Percentiles rank a stretch among this genome's conserved stretches.
These are phyloP conservation scores for Mariannaea sp. DNA, from an alignment of 2,329 filamentous ascomycete species.

Conservation along the genomic window DNA sequence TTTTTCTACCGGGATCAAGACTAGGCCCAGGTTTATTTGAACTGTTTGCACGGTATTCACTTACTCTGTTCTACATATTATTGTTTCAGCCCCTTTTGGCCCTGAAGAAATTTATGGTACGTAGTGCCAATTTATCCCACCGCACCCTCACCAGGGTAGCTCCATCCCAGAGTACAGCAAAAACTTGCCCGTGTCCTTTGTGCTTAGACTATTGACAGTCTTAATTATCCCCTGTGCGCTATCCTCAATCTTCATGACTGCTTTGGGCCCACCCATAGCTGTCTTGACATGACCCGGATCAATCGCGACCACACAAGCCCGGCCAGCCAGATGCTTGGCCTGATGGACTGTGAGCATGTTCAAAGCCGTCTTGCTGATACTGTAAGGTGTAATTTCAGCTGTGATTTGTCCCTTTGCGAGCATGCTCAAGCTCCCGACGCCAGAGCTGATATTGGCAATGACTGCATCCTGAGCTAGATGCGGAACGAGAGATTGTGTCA, in stretches of 20 bases:
- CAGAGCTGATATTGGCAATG: conserved; percentile 1
- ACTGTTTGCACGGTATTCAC: too few relatives aligned
- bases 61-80: too few relatives aligned
- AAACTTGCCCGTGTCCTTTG: neutral
- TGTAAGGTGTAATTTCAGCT: neutral
- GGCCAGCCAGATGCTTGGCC: neutral
- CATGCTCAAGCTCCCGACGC: neutral
- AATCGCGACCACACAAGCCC: neutral
- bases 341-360: conserved; percentile 6
- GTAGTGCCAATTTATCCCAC: too few relatives aligned
- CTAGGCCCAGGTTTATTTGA: too few relatives aligned
- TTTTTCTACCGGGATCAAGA: too few relatives aligned
- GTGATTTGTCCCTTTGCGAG: neutral
- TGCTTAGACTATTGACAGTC: neutral
- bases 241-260: neutral
- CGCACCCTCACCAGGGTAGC: neutral
- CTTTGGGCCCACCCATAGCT: neutral
- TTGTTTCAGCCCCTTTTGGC: too few relatives aligned
- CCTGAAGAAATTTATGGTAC: too few relatives aligned
- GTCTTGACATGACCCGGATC: neutral
- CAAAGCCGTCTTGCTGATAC: neutral
- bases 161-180: neutral
- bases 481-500: neutral
- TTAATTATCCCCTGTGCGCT: neutral
- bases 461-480: neutral